Percentiles rank a stretch among this genome's conserved stretches.
Evolutionary conservation across 2,329 filamentous ascomycete species (phyloP).

Genomic region (Aspergillus fructus): DNA sequence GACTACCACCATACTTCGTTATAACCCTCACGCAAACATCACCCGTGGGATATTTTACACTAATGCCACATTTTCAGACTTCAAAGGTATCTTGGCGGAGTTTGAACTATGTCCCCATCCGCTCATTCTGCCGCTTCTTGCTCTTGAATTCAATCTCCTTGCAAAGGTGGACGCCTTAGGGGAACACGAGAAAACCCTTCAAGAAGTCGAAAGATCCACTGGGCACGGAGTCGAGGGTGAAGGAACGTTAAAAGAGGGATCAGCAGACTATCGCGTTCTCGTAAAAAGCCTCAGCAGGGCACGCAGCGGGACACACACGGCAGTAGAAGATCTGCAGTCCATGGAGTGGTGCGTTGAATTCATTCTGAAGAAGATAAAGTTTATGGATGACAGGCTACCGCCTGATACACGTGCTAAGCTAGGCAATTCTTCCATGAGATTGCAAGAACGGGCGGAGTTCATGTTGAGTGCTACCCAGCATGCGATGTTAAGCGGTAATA

Average conservation of each 20-base stretch:
- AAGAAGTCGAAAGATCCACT: background rate
- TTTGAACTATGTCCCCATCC: background rate
- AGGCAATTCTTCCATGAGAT: background rate
- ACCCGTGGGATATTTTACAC: background rate
- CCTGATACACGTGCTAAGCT: background rate
- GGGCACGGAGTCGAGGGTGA: background rate
- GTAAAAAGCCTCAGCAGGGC: background rate
- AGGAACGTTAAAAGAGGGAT: background rate
- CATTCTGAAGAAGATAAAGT: background rate
- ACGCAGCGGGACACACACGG: background rate
- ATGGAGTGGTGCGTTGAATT: background rate
- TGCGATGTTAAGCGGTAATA: background rate
- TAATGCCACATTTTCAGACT: background rate
- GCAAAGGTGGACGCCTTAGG: background rate
- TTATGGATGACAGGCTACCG: background rate
- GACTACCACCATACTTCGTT: background rate
- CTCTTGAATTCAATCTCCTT: background rate
- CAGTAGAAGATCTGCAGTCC: background rate
- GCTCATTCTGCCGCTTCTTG: background rate
- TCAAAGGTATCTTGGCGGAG: background rate
- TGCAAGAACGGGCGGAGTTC: background rate
- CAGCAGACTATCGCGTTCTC: background rate
- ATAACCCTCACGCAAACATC: background rate
- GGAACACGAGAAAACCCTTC: background rate
- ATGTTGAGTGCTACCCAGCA: background rate